Evolutionary conservation across 352 stramenopile genomes (phyloP).

Genomic region (Phytophthora rubi): DNA sequence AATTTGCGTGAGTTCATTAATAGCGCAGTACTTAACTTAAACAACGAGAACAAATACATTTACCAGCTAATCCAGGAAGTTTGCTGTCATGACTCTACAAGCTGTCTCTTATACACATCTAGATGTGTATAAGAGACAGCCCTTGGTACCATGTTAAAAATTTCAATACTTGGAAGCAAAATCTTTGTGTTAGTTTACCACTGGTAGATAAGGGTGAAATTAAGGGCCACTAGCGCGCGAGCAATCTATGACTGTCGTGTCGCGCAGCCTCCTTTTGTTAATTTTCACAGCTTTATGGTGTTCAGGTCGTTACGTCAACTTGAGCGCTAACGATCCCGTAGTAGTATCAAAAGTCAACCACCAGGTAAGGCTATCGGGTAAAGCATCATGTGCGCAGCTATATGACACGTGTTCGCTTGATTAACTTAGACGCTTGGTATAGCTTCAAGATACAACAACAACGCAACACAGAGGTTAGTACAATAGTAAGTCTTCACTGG

Average conservation of each 20-base stretch:
- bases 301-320: background rate
- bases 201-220: too few species aligned
- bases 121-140: too few species aligned
- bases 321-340: background rate
- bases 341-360: background rate
- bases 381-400: background rate
- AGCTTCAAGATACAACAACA: background rate
- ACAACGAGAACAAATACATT: too few species aligned
- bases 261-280: background rate
- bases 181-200: too few species aligned
- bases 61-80: too few species aligned
- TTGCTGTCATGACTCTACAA: too few species aligned
- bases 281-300: background rate
- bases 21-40: background rate
- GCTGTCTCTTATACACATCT: too few species aligned
- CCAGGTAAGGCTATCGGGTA: too few species aligned
- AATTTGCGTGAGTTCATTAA: background rate
- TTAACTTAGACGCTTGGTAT: background rate
- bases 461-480: background rate
- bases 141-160: too few species aligned
- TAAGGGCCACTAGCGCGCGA: too few species aligned
- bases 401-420: background rate
- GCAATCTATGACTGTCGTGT: background rate
- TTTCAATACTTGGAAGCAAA: too few species aligned
- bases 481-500: background rate